Evolutionary conservation across 441 rosid genomes (phyloP).

Genomic region (Arabidopsis hybrid): DNA sequence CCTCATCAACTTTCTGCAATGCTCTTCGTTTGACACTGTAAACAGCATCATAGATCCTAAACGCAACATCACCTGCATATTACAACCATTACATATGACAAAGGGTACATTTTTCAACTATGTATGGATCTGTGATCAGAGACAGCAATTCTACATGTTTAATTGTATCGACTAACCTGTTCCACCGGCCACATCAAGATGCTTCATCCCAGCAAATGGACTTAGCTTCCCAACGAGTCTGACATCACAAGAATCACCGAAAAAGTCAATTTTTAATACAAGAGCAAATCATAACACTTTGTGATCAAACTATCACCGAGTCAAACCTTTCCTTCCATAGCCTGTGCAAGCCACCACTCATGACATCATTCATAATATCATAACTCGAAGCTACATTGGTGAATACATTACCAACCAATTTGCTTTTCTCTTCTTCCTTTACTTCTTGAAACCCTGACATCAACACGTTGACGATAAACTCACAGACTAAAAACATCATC

Average conservation of each 20-base stretch:
- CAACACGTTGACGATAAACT: background rate
- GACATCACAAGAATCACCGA: conserved; percentile 36
- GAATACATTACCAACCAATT: conserved; percentile 85
- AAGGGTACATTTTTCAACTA: background rate
- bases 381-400: conserved; percentile 88
- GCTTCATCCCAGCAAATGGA: conserved; percentile 96
- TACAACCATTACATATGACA: conserved; percentile 21
- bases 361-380: conserved; percentile 96
- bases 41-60: conserved; percentile 71
- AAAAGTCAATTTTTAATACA: conserved; percentile 14
- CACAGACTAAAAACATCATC: conserved; percentile 14
- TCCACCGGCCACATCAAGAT: conserved; percentile 99
- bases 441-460: conserved; percentile 87
- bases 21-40: conserved; percentile 66
- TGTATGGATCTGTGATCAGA: background rate
- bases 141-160: background rate
- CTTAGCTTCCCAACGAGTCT: conserved; percentile 85
- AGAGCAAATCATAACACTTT: background rate
- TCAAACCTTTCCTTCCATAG: conserved; percentile 95
- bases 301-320: background rate
- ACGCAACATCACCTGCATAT: conserved; percentile 91
- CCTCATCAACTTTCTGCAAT: conserved; percentile 61
- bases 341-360: conserved; percentile 94
- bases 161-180: conserved; percentile 57
- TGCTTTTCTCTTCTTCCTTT: conserved; percentile 84